Evolutionary conservation across 78 protist species (phyloP).

Genomic region (Mastigamoeba balamuthi): DNA sequence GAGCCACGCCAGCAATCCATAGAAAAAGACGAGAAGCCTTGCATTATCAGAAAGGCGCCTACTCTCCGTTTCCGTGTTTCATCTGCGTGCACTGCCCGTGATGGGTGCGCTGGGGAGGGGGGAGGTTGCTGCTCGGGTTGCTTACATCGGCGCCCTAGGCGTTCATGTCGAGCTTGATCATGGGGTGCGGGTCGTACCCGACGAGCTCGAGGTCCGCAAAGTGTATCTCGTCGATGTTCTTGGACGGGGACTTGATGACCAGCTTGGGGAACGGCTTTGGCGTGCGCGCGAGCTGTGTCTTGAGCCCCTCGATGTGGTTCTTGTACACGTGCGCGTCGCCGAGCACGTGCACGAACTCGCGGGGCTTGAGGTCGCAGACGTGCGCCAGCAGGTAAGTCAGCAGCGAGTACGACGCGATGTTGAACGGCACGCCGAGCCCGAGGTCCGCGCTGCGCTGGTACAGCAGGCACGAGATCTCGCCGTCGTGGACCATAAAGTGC

Average conservation of each 20-base stretch:
- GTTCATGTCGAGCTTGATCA: conserved; percentile 70
- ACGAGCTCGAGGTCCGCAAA: conserved; percentile 28
- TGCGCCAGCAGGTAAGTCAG: conserved; percentile 64
- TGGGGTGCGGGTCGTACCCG: conserved; percentile 50
- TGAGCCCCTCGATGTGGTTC: conserved; percentile 76
- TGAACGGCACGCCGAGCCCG: conserved; percentile 88
- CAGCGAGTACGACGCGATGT: conserved; percentile 83
- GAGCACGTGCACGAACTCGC: conserved; percentile 68
- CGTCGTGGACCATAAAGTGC: conserved; percentile 61
- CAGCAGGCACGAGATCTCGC: conserved; percentile 62
- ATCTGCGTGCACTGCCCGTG: too few species aligned
- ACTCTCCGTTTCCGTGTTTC: too few species aligned
- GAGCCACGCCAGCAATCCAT: too few species aligned
- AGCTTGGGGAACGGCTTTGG: conserved; percentile 29
- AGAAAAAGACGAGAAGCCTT: too few species aligned
- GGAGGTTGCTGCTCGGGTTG: too few species aligned
- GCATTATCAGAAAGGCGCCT: too few species aligned
- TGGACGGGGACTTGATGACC: neutral
- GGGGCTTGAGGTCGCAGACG: conserved; percentile 56
- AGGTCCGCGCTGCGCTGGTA: conserved; percentile 58
- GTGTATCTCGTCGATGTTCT: conserved; percentile 36
- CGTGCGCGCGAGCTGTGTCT: conserved; percentile 31
- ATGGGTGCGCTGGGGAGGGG: too few species aligned
- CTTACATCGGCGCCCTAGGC: conserved; percentile 17
- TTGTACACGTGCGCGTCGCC: conserved; percentile 85